Evolutionary conservation across 257 asterid genomes (phyloP).

Genomic region (Primulina huaijiensis): DNA sequence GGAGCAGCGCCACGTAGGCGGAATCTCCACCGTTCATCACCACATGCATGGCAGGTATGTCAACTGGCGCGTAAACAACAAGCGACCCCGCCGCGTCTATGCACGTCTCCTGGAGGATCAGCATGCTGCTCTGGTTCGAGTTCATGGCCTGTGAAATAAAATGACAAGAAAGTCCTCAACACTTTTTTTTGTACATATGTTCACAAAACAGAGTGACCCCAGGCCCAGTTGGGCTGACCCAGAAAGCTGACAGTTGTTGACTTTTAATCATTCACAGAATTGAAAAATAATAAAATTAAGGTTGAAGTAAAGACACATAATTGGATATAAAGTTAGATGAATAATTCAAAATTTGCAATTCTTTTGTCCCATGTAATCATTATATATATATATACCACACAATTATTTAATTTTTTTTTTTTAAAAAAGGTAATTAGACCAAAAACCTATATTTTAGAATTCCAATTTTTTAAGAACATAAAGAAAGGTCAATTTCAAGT

Average conservation of each 20-base stretch:
- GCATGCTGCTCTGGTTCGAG: constrained; percentile 78
- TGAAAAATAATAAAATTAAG: constrained; percentile 10
- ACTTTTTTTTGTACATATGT: constrained; percentile 11
- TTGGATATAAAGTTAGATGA: constrained; percentile 20
- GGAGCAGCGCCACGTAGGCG: constrained; percentile 79
- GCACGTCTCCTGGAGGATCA: constrained; percentile 85
- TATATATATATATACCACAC: neutral
- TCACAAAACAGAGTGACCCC: constrained; percentile 16
- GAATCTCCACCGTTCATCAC: constrained; percentile 99
- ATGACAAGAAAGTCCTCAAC: constrained; percentile 24
- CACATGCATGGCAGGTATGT: constrained; percentile 86
- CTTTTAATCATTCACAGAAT: constrained; percentile 26
- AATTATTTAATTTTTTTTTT: too few species aligned
- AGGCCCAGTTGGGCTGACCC: constrained; percentile 36
- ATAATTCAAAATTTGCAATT: constrained; percentile 4
- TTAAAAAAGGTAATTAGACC: too few species aligned
- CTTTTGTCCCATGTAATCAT: constrained; percentile 38
- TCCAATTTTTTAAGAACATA: too few species aligned
- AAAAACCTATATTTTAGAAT: too few species aligned
- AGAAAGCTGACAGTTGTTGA: constrained; percentile 40
- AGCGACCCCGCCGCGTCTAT: constrained; percentile 80
- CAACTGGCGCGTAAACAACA: constrained; percentile 97
- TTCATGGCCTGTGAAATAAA: constrained; percentile 49
- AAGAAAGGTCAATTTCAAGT: too few species aligned
- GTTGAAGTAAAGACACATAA: constrained; percentile 11